A percentile compares a stretch with the other conserved stretches of the same genome.
Conservation (phyloP, 148 eudicot species). For the Heliamphora exappendiculata region DNA sequence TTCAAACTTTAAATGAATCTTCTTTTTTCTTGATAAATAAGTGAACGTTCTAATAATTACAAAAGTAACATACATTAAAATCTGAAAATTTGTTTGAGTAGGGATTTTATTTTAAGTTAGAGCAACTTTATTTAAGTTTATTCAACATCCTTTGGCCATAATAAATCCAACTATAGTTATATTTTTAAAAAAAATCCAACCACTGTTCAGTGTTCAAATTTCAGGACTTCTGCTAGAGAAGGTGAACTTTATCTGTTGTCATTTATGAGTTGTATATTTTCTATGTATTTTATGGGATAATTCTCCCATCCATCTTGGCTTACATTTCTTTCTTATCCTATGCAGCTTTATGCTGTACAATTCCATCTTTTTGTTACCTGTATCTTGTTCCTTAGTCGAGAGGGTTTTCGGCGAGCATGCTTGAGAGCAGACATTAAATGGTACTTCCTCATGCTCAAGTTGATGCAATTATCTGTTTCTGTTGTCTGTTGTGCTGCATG, state of each 20-base stretch:
- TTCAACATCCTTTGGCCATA: background rate
- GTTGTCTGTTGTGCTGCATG: background rate
- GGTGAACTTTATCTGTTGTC: background rate
- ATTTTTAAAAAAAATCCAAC: background rate
- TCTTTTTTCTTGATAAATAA: too few relatives aligned
- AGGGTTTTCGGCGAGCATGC: conserved; percentile 96
- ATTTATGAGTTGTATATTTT: background rate
- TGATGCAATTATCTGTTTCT: background rate
- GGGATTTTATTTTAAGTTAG: background rate
- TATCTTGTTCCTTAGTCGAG: conserved; percentile 86
- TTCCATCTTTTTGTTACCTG: conserved; percentile 88
- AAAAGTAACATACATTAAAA: too few relatives aligned
- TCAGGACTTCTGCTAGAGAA: background rate
- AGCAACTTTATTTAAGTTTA: background rate
- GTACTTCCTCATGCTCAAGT: conserved; percentile 28
- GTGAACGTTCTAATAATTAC: too few relatives aligned
- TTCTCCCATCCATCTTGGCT: background rate
- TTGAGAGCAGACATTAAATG: conserved; percentile 76
- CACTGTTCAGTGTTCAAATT: too few relatives aligned
- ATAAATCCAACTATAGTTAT: background rate
- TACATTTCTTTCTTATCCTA: conserved; percentile 9
- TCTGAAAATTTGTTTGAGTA: background rate
- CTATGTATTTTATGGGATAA: background rate
- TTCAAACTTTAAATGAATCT: too few relatives aligned
- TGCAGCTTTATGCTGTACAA: conserved; percentile 95